Evolutionary conservation across 2,329 filamentous ascomycete genomes (phyloP).

Genomic region (Tolypocladium tundrense): DNA sequence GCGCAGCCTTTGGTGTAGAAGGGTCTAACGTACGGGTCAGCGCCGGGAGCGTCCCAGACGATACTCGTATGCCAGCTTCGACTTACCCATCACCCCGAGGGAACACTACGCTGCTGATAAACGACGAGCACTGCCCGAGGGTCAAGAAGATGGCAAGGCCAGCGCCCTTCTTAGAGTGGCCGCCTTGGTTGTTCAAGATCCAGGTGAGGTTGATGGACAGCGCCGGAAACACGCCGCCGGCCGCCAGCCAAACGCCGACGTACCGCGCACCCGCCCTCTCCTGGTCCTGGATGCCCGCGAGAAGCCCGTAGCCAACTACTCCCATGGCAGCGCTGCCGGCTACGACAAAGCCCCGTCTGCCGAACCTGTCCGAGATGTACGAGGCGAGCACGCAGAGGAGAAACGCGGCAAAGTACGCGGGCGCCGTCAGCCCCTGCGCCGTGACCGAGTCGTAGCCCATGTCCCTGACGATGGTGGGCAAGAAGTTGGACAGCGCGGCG

Average conservation of each 20-base stretch:
- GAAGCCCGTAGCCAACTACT: slow-evolving; percentile 19
- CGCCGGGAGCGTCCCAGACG: not conserved
- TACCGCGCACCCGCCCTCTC: slow-evolving; percentile 18
- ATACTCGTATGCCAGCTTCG: no score
- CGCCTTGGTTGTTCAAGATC: slow-evolving; percentile 19
- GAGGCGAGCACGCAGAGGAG: slow-evolving; percentile 19
- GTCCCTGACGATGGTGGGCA: slow-evolving; percentile 28
- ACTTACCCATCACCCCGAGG: slow-evolving; percentile 12
- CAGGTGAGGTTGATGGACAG: slow-evolving; percentile 19
- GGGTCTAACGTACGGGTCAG: slow-evolving; percentile 1
- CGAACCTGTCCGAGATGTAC: slow-evolving; percentile 22
- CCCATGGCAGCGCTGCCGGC: slow-evolving; percentile 11
- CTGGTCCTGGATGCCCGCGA: slow-evolving; percentile 11
- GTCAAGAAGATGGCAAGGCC: slow-evolving; percentile 9
- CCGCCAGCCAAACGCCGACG: slow-evolving; percentile 24
- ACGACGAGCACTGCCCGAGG: slow-evolving; percentile 19
- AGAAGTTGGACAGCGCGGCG: slow-evolving; percentile 26
- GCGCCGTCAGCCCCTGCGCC: slow-evolving; percentile 30
- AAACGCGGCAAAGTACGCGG: slow-evolving; percentile 29
- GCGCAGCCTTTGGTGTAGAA: slow-evolving; percentile 9
- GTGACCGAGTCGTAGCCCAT: slow-evolving; percentile 28
- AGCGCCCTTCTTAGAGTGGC: slow-evolving; percentile 17
- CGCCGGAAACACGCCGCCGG: slow-evolving; percentile 17
- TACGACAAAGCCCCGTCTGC: slow-evolving; percentile 23
- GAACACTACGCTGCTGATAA: slow-evolving; percentile 15